Evolutionary conservation across 1,284 basidiomycete species (phyloP), one percentile per base, ranked within the genome.

Genomic region (Lentinula novae-zelandiae): DNA sequence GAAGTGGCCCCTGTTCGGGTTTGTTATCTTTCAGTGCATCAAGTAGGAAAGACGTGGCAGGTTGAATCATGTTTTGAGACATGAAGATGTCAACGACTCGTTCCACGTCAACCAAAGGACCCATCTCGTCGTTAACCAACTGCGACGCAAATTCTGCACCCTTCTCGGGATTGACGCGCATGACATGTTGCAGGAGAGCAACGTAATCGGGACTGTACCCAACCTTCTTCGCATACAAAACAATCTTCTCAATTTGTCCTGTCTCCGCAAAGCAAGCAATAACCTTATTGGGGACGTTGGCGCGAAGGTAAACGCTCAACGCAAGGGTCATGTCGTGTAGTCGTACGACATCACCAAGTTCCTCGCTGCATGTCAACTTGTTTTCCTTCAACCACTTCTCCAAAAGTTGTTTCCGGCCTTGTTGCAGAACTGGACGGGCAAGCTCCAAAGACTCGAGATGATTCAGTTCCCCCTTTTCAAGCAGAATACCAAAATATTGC

Each of bases 341-440:
- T 57, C 97, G 90, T 60, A 98, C 97, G 65, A 99, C 93, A 74
- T 99, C 97, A 63, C 97, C 97, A 17, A 99, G 89, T 76, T 99
- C 96, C 76, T 99, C 97, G 70, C 91, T 95, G 80, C 97, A 99
- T 64, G 97, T 96, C 65, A 99, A 89, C 92, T 99, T 99, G 81
- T 98, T 98, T 82, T 99, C 97, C 79, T 99, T 99, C 66, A 99
- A 79, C 97, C 97, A 99, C 73, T 99, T 99, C 79, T 99, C 97
- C 31, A 99, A 82, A 51, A 99, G 80, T 71, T 98, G 95, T 78
- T 99, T 99, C 71, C 96, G 88, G 59, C 95, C 95, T 79, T 99
- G 97, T 68, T 94, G 90, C 55, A 99, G 80, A 12, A 99, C 97
- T 22, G 97, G 97, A 57, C 95, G 88, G 0, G 97, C 96, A 49